Evolutionary conservation across 2,329 filamentous ascomycete genomes (phyloP), one percentile per base, ranked within the genome.

Genomic region (Cordyceps cicadae): DNA sequence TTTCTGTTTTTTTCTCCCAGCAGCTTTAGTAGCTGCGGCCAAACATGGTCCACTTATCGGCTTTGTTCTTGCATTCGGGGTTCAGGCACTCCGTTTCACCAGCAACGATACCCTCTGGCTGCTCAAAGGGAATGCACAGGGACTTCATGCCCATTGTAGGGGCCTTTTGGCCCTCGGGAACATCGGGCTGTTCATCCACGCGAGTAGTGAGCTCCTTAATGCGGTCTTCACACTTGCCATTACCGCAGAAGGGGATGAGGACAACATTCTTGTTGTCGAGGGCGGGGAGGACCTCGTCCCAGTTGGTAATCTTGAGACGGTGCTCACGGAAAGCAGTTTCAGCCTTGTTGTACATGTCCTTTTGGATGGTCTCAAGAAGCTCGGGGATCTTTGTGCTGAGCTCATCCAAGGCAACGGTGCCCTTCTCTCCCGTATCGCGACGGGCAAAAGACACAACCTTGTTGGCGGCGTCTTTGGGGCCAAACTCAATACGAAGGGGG

Each of bases 211-310:
- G 81, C 61, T 95, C 91, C 84, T 97, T 97, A 79, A 97, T 91
- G 74, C 90, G 85, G 69, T 97, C 93, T 76, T 97, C 93, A 71
- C 93, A 97, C 72, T 89, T 86, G 66, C 77, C 76, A 41, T 84
- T 88, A 64, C 92, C 79, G 72, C 95, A 99, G 80, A 91, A 89
- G 58, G 93, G 93, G 66, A 97, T 95, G 63, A 97, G 79, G 49
- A 95, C 87, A 49, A 97, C 87, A 71, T 97, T 96, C 83, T 95
- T 96, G 71, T 83, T 80, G 74, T 99, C 94, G 46, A 99, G 84
- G 0, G 90, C 86, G 8, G 94, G 93, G 51, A 94, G 85, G 60
- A 99, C 95, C 58, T 96, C 88, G 45, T 90, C 87, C 94, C 94
- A 99, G 66, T 92, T 85, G 54, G 85, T 90, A 67, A 97, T 80